These are phyloP conservation scores for Neonectria coccinea DNA, from an alignment of 2,329 filamentous ascomycete species.

Conservation along the genomic window DNA sequence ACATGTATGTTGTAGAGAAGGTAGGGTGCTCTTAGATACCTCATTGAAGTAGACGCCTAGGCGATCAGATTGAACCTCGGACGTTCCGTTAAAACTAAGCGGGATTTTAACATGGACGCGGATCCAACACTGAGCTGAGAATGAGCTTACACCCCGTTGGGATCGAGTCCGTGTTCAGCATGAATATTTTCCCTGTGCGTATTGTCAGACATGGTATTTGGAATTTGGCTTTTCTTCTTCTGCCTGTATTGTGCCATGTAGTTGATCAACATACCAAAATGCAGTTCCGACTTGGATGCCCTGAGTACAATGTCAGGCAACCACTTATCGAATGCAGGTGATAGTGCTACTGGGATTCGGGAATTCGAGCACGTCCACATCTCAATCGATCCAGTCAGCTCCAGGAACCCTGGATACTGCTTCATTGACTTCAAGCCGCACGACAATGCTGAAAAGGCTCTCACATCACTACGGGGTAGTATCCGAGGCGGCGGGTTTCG, in stretches of 20 bases:
- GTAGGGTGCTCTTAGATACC: slow-evolving; percentile 52
- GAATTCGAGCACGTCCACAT: slow-evolving; percentile 71
- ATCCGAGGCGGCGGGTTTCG: slow-evolving; percentile 57
- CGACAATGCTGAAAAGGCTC: slow-evolving; percentile 64
- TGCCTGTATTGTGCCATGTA: too few relatives aligned
- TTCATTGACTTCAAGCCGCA: slow-evolving; percentile 74
- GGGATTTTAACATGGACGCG: too few relatives aligned
- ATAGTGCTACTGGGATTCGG: slow-evolving; percentile 45
- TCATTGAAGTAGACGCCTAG: slow-evolving; percentile 99
- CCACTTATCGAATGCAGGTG: too few relatives aligned
- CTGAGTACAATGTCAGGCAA: slow-evolving; percentile 57
- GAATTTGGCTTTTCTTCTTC: too few relatives aligned
- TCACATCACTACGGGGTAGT: slow-evolving; percentile 65
- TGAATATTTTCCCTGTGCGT: slow-evolving; percentile 72
- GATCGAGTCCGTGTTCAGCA: slow-evolving; percentile 95
- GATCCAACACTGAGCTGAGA: too few relatives aligned
- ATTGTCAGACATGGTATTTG: too few relatives aligned
- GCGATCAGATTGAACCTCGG: slow-evolving; percentile 98
- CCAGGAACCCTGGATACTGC: slow-evolving; percentile 79
- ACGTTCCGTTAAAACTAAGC: slow-evolving; percentile 74
- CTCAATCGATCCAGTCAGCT: slow-evolving; percentile 74
- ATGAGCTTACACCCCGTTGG: slow-evolving; percentile 89
- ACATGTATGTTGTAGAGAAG: slow-evolving; percentile 6
- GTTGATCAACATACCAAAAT: slow-evolving; percentile 76
- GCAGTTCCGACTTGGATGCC: slow-evolving; percentile 99